Evolutionary conservation across 2,329 filamentous ascomycete genomes (phyloP).

Genomic region (Monilinia laxa): DNA sequence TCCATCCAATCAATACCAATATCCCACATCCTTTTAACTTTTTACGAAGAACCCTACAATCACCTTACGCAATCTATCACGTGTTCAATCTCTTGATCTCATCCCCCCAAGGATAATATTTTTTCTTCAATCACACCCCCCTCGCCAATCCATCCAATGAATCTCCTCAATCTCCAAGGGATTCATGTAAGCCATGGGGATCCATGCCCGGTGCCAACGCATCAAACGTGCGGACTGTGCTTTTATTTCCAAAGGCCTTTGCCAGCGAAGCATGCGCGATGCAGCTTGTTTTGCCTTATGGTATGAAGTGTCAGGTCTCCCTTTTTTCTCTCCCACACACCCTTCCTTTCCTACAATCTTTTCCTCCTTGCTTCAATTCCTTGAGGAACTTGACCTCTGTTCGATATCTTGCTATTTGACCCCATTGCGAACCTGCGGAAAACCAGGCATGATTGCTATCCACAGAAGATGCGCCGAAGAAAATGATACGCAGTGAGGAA

Average conservation of each 20-base stretch:
- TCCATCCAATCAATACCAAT: too few relatives aligned
- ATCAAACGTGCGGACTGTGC: conserved; percentile 33
- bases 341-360: not conserved
- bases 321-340: not conserved
- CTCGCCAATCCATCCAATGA: conserved; percentile 17
- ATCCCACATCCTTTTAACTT: too few relatives aligned
- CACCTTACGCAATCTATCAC: too few relatives aligned
- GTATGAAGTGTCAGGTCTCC: conserved; percentile 1
- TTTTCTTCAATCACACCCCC: not conserved
- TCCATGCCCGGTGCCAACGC: conserved; percentile 33
- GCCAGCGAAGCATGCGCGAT: conserved; percentile 20
- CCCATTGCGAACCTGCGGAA: not conserved
- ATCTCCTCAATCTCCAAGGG: not conserved
- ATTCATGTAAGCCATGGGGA: conserved; percentile 7
- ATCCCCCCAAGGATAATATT: not conserved
- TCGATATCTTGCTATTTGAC: not conserved
- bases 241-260: not conserved
- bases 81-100: too few relatives aligned
- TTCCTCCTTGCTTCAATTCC: not conserved
- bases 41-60: too few relatives aligned
- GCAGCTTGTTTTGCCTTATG: not conserved
- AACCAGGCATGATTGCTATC: not conserved
- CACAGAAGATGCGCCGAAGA: not conserved
- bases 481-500: not conserved
- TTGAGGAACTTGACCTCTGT: not conserved